Percentiles rank a stretch among this genome's conserved stretches.
Conservation (phyloP, 345 rosid genomes). For the Dipteronia sinensis region DNA sequence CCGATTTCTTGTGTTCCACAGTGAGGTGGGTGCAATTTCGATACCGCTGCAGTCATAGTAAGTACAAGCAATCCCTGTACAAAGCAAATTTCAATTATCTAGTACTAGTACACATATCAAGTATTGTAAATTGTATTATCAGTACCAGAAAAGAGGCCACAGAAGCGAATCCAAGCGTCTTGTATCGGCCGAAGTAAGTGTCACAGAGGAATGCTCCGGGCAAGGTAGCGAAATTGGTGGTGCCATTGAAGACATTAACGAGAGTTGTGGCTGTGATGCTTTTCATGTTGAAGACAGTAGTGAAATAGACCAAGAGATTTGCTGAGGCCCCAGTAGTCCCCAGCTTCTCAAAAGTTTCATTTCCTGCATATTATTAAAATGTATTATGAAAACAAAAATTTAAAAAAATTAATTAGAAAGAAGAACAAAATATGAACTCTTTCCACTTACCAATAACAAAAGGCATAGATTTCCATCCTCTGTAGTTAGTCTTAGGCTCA, state of each 20-base stretch:
- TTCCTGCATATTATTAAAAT: slow-evolving; percentile 38
- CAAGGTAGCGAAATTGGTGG: slow-evolving; percentile 64
- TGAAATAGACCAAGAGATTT: slow-evolving; percentile 58
- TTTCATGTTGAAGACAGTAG: slow-evolving; percentile 63
- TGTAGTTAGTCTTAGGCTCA: too few relatives aligned
- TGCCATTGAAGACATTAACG: slow-evolving; percentile 58
- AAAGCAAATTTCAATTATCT: neutral
- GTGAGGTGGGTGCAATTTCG: slow-evolving; percentile 40
- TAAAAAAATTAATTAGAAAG: too few relatives aligned
- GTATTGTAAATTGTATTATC: neutral
- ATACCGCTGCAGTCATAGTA: slow-evolving; percentile 42
- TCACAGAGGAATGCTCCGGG: slow-evolving; percentile 67
- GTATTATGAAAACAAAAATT: too few relatives aligned
- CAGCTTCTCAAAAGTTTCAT: slow-evolving; percentile 69
- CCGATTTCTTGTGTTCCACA: slow-evolving; percentile 23
- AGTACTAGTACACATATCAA: neutral
- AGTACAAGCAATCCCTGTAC: slow-evolving; percentile 47
- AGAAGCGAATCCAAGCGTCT: slow-evolving; percentile 59
- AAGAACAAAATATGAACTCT: too few relatives aligned
- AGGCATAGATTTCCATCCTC: too few relatives aligned
- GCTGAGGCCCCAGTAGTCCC: slow-evolving; percentile 61
- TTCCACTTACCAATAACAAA: too few relatives aligned
- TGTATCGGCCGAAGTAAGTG: slow-evolving; percentile 75
- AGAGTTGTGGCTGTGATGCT: slow-evolving; percentile 63
- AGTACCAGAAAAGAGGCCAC: slow-evolving; percentile 61